These are phyloP conservation scores for Cyberlindnera xylosilytica DNA, from an alignment of 805 yeast species.

Conservation along the genomic window DNA sequence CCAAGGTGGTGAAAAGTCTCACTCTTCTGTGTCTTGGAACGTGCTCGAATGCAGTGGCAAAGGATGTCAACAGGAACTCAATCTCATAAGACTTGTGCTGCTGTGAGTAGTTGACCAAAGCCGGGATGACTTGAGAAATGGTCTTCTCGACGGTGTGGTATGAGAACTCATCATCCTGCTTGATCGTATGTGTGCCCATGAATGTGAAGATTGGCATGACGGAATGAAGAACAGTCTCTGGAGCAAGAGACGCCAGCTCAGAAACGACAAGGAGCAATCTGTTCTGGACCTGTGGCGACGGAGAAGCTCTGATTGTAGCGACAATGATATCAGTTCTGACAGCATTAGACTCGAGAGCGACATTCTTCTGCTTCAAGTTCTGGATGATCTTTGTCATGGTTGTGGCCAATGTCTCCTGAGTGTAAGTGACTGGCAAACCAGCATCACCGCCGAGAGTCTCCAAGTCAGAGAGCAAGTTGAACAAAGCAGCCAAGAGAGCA, in stretches of 20 bases:
- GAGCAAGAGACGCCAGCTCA: slow-evolving; percentile 81
- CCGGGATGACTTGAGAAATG: slow-evolving; percentile 85
- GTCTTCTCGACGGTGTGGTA: slow-evolving; percentile 91
- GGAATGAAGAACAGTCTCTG: slow-evolving; percentile 88
- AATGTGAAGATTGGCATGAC: slow-evolving; percentile 99
- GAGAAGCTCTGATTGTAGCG: slow-evolving; percentile 82
- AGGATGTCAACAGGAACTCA: slow-evolving; percentile 82
- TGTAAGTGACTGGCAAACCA: slow-evolving; percentile 82
- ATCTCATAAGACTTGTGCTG: slow-evolving; percentile 55
- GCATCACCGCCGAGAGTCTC: slow-evolving; percentile 90
- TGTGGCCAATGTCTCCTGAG: slow-evolving; percentile 86
- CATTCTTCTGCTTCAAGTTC: slow-evolving; percentile 41
- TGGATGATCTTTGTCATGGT: slow-evolving; percentile 74
- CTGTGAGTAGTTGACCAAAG: slow-evolving; percentile 54
- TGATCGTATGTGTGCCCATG: slow-evolving; percentile 96
- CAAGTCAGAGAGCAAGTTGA: slow-evolving; percentile 65
- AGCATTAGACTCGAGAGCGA: slow-evolving; percentile 54
- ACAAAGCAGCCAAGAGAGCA: slow-evolving; percentile 47
- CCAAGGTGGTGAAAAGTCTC: slow-evolving; percentile 72
- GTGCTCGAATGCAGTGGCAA: slow-evolving; percentile 91
- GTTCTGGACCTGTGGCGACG: slow-evolving; percentile 94
- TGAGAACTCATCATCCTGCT: slow-evolving; percentile 96
- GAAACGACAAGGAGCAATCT: slow-evolving; percentile 80
- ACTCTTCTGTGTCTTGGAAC: slow-evolving; percentile 97
- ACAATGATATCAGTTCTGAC: slow-evolving; percentile 89